Conservation (phyloP, 2,329 filamentous ascomycete species). For the Chrysoporthe cubensis region DNA sequence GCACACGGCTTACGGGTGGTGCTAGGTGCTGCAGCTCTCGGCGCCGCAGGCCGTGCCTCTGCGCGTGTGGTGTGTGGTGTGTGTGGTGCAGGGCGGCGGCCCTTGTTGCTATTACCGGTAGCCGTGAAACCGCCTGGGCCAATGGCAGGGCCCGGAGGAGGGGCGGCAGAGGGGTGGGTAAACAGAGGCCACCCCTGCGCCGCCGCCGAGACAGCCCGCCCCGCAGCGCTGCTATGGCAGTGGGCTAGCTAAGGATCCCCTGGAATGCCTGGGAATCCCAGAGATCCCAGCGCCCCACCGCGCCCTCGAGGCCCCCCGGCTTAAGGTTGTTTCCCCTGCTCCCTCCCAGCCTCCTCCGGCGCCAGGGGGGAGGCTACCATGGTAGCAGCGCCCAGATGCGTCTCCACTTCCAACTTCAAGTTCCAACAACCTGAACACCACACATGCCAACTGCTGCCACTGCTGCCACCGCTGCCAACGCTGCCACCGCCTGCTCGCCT, state of each 20-base stretch:
- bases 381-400: not conserved
- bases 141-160: not conserved
- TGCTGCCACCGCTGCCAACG: no score
- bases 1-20: no score
- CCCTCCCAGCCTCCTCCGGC: not conserved
- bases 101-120: conserved; percentile 3
- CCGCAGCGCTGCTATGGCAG: no score
- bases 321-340: conserved; percentile 1
- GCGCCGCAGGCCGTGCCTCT: not conserved
- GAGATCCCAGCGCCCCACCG: not conserved
- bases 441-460: no score
- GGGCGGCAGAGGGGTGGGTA: not conserved
- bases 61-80: no score
- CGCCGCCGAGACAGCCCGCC: not conserved
- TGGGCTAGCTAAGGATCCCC: no score
- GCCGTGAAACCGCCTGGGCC: not conserved
- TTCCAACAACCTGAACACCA: no score
- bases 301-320: not conserved
- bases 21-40: not conserved
- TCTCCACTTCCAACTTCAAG: conserved; percentile 5
- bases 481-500: no score
- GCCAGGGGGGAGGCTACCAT: not conserved
- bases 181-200: not conserved
- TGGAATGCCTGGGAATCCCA: not conserved
- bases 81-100: not conserved